Conservation (phyloP, 2,329 filamentous ascomycete genomes). For the Drechmeria coniospora region DNA sequence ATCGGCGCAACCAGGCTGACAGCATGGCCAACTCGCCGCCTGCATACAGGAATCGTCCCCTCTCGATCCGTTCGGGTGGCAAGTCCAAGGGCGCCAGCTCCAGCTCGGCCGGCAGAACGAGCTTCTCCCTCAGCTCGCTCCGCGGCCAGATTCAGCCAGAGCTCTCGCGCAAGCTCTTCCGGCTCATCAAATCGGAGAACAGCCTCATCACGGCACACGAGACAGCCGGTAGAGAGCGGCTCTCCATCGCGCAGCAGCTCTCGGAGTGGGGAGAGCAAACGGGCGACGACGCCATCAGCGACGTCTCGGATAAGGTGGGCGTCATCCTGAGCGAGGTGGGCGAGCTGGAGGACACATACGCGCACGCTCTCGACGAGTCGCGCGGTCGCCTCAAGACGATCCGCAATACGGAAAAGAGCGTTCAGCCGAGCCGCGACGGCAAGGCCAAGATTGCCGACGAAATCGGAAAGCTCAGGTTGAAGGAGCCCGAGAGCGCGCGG, state of each 20-base stretch:
- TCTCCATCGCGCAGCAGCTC: constrained; percentile 74
- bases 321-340: constrained; percentile 85
- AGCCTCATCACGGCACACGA: constrained; percentile 74
- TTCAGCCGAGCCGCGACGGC: constrained; percentile 79
- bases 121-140: constrained; percentile 75
- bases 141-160: constrained; percentile 76
- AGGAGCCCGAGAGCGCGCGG: constrained; percentile 73
- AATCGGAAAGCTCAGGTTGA: constrained; percentile 79
- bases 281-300: constrained; percentile 69
- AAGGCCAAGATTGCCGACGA: constrained; percentile 84
- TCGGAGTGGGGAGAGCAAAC: constrained; percentile 95
- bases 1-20: constrained; percentile 8
- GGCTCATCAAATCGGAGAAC: constrained; percentile 91
- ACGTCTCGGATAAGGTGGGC: constrained; percentile 90
- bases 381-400: constrained; percentile 76
- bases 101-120: constrained; percentile 36
- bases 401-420: constrained; percentile 86
- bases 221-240: constrained; percentile 67
- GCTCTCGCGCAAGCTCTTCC: constrained; percentile 75
- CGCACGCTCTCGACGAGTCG: constrained; percentile 75
- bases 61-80: constrained; percentile 57
- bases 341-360: constrained; percentile 82
- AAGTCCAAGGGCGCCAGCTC: constrained; percentile 28
- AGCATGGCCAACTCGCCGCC: constrained; percentile 12
- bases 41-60: constrained; percentile 50